A percentile compares a stretch with the other conserved stretches of the same genome.
Conservation (phyloP, 2,329 filamentous ascomycete species). For the Cercospora sp. region DNA sequence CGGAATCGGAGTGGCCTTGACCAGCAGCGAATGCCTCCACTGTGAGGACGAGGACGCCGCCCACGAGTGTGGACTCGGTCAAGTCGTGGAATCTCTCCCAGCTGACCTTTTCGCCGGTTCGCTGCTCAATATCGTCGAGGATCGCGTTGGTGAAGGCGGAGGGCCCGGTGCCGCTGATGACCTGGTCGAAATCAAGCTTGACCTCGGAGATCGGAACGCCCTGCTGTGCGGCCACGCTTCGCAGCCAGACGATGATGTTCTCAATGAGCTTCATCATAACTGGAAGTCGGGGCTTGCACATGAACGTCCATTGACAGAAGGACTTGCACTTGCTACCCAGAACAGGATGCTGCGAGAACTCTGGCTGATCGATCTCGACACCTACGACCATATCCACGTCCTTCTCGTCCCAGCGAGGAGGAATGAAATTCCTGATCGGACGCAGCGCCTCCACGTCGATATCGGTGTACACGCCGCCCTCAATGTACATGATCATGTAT, state of each 20-base stretch:
- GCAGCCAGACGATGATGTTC: conserved; percentile 67
- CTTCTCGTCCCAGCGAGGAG: conserved; percentile 60
- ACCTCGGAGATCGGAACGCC: conserved; percentile 60
- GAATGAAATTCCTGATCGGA: conserved; percentile 60
- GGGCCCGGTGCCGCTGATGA: conserved; percentile 71
- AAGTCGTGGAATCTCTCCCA: conserved; percentile 68
- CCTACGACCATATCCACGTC: conserved; percentile 71
- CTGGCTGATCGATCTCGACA: conserved; percentile 69
- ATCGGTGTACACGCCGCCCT: conserved; percentile 62
- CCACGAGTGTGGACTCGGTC: conserved; percentile 64
- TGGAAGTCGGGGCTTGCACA: conserved; percentile 65
- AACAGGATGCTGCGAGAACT: conserved; percentile 63
- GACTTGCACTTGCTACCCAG: conserved; percentile 67
- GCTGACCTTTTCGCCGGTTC: conserved; percentile 49
- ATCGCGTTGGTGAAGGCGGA: conserved; percentile 68
- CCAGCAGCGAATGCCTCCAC: conserved; percentile 72
- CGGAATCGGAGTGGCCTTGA: conserved; percentile 71
- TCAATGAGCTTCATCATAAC: conserved; percentile 69
- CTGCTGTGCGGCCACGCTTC: conserved; percentile 60
- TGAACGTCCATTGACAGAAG: conserved; percentile 76
- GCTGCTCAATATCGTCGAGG: conserved; percentile 61
- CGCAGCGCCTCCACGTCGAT: conserved; percentile 60
- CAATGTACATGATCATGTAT: conserved; percentile 67
- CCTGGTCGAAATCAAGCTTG: conserved; percentile 69
- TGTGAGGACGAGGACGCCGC: conserved; percentile 65